phyloP scores from a whole-genome alignment of 2,329 filamentous ascomycete species.

The Aspergillus thermomutatus region DNA sequence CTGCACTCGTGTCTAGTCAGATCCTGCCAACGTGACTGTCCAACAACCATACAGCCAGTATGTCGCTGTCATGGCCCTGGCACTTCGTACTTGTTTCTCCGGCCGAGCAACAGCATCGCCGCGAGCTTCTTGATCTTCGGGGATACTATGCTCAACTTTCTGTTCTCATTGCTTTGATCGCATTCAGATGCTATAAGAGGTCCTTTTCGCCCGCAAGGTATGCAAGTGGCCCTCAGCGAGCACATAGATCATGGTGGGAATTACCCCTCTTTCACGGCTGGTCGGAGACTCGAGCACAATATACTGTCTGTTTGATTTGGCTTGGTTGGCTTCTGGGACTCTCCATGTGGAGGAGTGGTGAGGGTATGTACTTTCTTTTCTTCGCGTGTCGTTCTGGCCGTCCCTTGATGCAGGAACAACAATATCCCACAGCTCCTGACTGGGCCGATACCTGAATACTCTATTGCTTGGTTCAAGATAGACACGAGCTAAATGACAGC shows the following conservation, averaged over 20 bases:
- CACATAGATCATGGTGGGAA: slow-evolving; percentile 41
- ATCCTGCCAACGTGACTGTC: not conserved
- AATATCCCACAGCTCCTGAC: not conserved
- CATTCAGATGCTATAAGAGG: slow-evolving; percentile 32
- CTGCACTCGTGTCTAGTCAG: too few species aligned
- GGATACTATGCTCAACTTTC: slow-evolving; percentile 56
- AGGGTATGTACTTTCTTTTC: slow-evolving; percentile 43
- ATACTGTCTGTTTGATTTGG: slow-evolving; percentile 49
- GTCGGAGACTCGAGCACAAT: slow-evolving; percentile 50
- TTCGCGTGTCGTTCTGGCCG: not conserved
- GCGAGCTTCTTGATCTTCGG: slow-evolving; percentile 53
- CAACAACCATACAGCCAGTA: slow-evolving; percentile 1
- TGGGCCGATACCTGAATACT: not conserved
- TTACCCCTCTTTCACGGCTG: slow-evolving; percentile 42
- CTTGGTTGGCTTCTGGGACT: slow-evolving; percentile 51
- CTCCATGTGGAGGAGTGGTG: slow-evolving; percentile 49
- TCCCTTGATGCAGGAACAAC: not conserved
- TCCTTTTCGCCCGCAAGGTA: slow-evolving; percentile 4
- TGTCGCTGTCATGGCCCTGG: slow-evolving; percentile 43
- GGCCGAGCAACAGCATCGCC: slow-evolving; percentile 49
- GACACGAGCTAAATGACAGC: not conserved
- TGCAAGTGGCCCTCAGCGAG: slow-evolving; percentile 2
- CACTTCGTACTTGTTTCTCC: slow-evolving; percentile 51
- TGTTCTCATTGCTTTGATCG: slow-evolving; percentile 44
- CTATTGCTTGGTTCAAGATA: not conserved